A percentile compares a stretch with the other conserved stretches of the same genome.
Evolutionary conservation across 495 filamentous ascomycete species (phyloP).

Genomic region (Tuber melanosporum): DNA sequence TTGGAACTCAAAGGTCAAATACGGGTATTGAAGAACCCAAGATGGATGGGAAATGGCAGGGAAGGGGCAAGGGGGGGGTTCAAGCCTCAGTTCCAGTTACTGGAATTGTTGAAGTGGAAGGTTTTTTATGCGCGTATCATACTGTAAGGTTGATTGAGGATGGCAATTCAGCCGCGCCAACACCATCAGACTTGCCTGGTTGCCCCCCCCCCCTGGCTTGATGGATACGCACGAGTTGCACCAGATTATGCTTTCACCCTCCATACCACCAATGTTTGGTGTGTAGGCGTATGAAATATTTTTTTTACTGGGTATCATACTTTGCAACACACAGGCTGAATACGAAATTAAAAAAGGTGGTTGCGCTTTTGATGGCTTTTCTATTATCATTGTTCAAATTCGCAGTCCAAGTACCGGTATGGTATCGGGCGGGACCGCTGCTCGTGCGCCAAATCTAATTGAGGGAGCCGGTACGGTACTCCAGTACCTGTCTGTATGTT

Average conservation of each 20-base stretch:
- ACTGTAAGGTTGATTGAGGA: neutral
- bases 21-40: neutral
- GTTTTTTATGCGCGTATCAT: neutral
- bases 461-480: too few relatives aligned
- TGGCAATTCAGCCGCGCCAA: neutral
- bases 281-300: neutral
- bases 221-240: neutral
- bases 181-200: neutral
- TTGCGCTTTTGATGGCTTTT: neutral
- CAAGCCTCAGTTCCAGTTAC: neutral
- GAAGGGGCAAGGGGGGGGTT: neutral
- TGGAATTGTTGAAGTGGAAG: neutral
- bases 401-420: neutral
- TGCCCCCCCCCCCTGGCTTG: neutral
- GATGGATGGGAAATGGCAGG: neutral
- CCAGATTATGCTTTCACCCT: neutral
- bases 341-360: neutral
- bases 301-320: neutral
- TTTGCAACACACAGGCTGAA: neutral
- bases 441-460: neutral
- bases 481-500: neutral
- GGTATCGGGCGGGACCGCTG: neutral
- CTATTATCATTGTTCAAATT: neutral
- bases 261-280: neutral
- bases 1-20: neutral